A percentile compares a stretch with the other conserved stretches of the same genome.
phyloP scores from a whole-genome alignment of 1,284 basidiomycete genomes.

The Xerocomus cyaneibrunnescens region DNA sequence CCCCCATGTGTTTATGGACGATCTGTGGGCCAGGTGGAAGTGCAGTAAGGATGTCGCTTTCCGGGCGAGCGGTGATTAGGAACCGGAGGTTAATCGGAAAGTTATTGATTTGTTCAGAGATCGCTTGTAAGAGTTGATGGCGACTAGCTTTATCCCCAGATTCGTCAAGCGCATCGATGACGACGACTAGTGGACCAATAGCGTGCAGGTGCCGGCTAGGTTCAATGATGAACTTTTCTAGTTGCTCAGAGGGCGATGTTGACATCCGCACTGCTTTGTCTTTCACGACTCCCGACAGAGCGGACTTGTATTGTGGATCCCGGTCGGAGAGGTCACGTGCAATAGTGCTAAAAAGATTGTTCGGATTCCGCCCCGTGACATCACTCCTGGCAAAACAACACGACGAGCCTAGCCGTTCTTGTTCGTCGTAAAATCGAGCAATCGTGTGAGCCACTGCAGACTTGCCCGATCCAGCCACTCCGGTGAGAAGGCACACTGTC shows the following conservation, averaged over 20 bases:
- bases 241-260: neutral
- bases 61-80: conserved; percentile 7
- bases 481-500: neutral
- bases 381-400: neutral
- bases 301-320: neutral
- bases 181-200: neutral
- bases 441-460: neutral
- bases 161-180: neutral
- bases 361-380: neutral
- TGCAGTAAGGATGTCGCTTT: neutral
- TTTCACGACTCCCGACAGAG: neutral
- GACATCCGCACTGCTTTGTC: neutral
- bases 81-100: neutral
- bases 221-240: neutral
- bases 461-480: neutral
- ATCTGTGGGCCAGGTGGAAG: neutral
- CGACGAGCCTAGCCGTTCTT: neutral
- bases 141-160: neutral
- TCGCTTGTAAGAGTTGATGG: neutral
- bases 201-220: neutral
- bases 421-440: neutral
- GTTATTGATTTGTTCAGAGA: neutral
- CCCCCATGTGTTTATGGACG: neutral
- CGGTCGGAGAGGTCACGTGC: neutral
- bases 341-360: neutral